Conservation (phyloP, 371 early-diverging fungal genomes). For the Parasitella parasitica region DNA sequence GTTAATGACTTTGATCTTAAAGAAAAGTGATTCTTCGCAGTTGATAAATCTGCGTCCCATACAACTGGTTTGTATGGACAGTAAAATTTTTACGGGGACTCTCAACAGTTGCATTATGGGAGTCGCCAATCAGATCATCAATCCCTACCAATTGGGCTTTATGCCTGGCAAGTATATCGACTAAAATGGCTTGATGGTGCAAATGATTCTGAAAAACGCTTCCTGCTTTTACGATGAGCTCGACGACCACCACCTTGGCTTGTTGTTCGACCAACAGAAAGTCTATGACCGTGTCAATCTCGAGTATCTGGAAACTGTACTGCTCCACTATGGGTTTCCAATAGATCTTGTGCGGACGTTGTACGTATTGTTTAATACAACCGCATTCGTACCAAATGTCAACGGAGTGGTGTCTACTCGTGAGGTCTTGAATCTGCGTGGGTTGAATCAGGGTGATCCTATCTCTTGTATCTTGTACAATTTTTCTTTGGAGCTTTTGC, state of each 20-base stretch:
- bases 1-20: constrained; percentile 1
- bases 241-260: too few species aligned
- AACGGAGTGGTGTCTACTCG: too few species aligned
- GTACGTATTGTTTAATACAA: too few species aligned
- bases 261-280: too few species aligned
- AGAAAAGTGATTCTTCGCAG: not conserved
- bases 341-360: too few species aligned
- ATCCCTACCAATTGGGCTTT: constrained; percentile 23
- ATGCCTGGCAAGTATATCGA: constrained; percentile 11
- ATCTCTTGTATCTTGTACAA: constrained; percentile 16
- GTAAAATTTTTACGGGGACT: constrained; percentile 22
- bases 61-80: constrained; percentile 12
- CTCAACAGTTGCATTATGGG: constrained; percentile 6
- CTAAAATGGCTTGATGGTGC: constrained; percentile 10
- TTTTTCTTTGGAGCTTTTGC: not conserved
- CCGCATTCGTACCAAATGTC: too few species aligned
- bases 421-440: not conserved
- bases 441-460: constrained; percentile 17
- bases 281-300: too few species aligned
- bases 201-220: not conserved
- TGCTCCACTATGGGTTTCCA: too few species aligned
- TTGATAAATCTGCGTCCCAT: constrained; percentile 29
- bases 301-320: too few species aligned
- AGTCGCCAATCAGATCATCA: not conserved
- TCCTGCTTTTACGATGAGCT: too few species aligned